A percentile compares a stretch with the other conserved stretches of the same genome.
Conservation (phyloP, 768 basidiomycete species). For the Trametes villosa region DNA sequence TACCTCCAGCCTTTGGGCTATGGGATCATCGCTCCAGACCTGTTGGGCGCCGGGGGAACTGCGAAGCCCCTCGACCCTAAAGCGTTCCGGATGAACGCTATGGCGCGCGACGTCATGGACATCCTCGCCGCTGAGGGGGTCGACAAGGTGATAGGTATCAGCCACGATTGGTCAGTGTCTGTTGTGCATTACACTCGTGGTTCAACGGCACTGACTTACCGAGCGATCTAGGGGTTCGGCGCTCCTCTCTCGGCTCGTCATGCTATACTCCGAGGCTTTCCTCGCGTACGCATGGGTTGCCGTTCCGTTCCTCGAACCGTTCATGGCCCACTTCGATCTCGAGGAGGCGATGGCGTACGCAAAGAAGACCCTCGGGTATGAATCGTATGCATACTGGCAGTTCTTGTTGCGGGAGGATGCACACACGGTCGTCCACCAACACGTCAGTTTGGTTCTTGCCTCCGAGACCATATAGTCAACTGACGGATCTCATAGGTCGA, state of each 20-base stretch:
- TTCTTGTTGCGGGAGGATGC: background rate
- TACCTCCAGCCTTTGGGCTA: conserved; percentile 45
- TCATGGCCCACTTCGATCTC: background rate
- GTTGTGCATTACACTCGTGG: background rate
- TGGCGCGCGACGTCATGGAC: conserved; percentile 39
- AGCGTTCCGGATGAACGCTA: conserved; percentile 27
- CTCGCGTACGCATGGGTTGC: conserved; percentile 42
- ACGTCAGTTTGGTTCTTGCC: background rate
- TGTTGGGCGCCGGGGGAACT: conserved; percentile 50
- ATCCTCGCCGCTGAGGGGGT: conserved; percentile 37
- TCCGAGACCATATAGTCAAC: background rate
- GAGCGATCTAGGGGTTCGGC: conserved; percentile 38
- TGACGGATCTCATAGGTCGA: background rate
- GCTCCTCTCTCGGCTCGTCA: conserved; percentile 39
- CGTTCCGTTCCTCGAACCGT: conserved; percentile 37
- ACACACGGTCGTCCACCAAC: background rate
- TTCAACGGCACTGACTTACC: background rate
- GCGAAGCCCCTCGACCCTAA: conserved; percentile 42
- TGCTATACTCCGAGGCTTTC: conserved; percentile 43
- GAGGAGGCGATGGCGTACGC: background rate
- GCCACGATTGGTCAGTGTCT: conserved; percentile 38
- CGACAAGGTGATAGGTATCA: conserved; percentile 34
- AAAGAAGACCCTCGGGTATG: background rate
- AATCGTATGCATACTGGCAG: background rate
- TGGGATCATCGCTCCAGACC: conserved; percentile 51